Evolutionary conservation across 306 rosid genomes (phyloP).

Genomic region (Cicer cuneatum): DNA sequence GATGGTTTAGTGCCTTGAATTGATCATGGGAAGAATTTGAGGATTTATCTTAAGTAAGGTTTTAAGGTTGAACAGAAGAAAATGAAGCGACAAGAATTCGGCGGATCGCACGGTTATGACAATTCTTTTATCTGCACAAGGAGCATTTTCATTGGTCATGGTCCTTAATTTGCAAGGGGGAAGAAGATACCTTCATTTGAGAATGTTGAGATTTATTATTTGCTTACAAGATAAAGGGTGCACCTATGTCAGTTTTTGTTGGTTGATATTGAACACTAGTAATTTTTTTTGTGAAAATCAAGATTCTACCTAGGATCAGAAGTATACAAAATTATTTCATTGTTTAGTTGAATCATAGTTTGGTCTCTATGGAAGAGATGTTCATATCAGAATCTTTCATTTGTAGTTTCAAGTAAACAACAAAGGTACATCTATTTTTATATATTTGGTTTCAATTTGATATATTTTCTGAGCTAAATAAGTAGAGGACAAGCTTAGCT

Average conservation of each 20-base stretch:
- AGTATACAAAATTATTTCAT: slow-evolving; percentile 18
- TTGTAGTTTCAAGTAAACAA: slow-evolving; percentile 6
- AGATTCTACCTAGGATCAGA: too few relatives aligned
- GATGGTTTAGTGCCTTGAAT: slow-evolving; percentile 82
- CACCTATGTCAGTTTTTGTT: slow-evolving; percentile 44
- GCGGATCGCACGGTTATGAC: slow-evolving; percentile 96
- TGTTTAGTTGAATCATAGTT: slow-evolving; percentile 29
- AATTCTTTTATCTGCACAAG: slow-evolving; percentile 92
- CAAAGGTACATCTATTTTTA: slow-evolving; percentile 28
- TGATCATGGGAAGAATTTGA: slow-evolving; percentile 58
- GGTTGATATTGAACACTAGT: slow-evolving; percentile 1
- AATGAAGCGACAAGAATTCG: slow-evolving; percentile 67
- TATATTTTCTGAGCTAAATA: slow-evolving; percentile 33
- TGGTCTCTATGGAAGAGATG: slow-evolving; percentile 17
- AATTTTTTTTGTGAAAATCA: too few relatives aligned
- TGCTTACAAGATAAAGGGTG: slow-evolving; percentile 82
- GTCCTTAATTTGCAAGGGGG: slow-evolving; percentile 89
- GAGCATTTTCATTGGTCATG: slow-evolving; percentile 85
- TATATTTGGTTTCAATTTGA: slow-evolving; percentile 29
- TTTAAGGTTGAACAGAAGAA: slow-evolving; percentile 85
- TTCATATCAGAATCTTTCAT: slow-evolving; percentile 34
- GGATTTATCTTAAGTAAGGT: slow-evolving; percentile 82
- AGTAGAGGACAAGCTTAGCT: slow-evolving; percentile 39
- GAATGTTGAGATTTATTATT: slow-evolving; percentile 86
- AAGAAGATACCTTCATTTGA: slow-evolving; percentile 89